Base-by-base conservation (phyloP, 129 eudicot genomes). In the Saussurea involucrata region DNA sequence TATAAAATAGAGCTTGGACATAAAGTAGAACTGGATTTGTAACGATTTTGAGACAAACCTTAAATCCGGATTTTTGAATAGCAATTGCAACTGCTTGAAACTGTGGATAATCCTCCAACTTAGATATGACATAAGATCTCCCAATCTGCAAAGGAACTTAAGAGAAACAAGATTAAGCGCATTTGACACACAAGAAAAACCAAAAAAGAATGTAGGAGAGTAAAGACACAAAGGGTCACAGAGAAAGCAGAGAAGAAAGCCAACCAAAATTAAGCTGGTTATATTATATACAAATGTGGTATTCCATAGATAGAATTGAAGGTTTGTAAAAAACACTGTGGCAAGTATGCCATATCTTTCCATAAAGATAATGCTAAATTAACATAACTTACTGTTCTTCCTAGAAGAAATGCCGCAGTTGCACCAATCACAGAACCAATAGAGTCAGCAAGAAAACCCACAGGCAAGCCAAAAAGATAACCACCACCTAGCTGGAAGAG, bases 381-480 rank as follows among this genome's bases (percentile, higher is more conserved):
- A 64, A 40, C 21, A 75, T 64, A 55, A 81, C 90, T 83, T 85
- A 92, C 98, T 34, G 98, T 92, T 88, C 89, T 84, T 55, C 98
- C 98, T 53, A 92, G 83, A 81, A 90, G 86, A 71, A 92, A 92
- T 53, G 96, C 92, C 17, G 96, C 89, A 25, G 83, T 76, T 67
- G 96, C 96, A 53, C 98, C 98, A 40, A 85, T 15, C 31, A 95
- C 90, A 42, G 98, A 87, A 85, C 98, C 98, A 29, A 85, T 21
- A 36, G 98, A 92, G 88, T 92, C 98, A 82, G 98, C 90, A 65
- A 87, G 75, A 83, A 92, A 88, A 75, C 98, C 98, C 77, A 90
- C 31, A 46, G 89, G 87, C 86, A 90, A 85, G 60, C 98, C 98
- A 76, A 88, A 92, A 24, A 90, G 98, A 80, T 92, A 92, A 65